phyloP scores from a whole-genome alignment of 768 basidiomycete species.

The Podaxis rugospora region DNA sequence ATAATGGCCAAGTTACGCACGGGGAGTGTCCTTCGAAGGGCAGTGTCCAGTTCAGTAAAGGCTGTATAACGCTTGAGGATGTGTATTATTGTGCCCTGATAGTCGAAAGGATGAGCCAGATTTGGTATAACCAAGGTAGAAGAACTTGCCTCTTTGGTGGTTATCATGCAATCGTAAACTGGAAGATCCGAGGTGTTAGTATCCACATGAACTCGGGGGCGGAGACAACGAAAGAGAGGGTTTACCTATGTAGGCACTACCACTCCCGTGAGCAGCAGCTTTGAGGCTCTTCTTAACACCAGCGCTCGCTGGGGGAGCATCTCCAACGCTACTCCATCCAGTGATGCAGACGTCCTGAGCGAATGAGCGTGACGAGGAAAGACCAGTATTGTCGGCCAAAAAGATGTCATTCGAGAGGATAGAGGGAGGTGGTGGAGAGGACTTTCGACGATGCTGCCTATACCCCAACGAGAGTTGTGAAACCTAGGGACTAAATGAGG shows the following conservation, averaged over 20 bases:
- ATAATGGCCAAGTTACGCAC: slow-evolving; percentile 28
- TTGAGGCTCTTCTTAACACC: slow-evolving; percentile 6
- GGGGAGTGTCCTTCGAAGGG: slow-evolving; percentile 47
- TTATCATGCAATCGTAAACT: slow-evolving; percentile 71
- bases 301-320: slow-evolving; percentile 15
- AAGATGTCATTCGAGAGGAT: slow-evolving; percentile 69
- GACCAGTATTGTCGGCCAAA: slow-evolving; percentile 55
- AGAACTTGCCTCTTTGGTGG: slow-evolving; percentile 47
- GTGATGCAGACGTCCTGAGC: slow-evolving; percentile 60
- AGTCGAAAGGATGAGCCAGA: slow-evolving; percentile 5
- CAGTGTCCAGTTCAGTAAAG: slow-evolving; percentile 49
- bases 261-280: slow-evolving; percentile 21
- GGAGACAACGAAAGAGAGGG: neutral
- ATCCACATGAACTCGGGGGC: neutral
- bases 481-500: neutral
- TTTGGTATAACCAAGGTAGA: neutral
- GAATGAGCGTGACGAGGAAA: slow-evolving; percentile 32
- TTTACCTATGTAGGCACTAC: slow-evolving; percentile 65
- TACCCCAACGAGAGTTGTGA: neutral
- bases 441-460: slow-evolving; percentile 24
- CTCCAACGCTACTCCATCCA: slow-evolving; percentile 72
- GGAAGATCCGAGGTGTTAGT: neutral
- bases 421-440: slow-evolving; percentile 28
- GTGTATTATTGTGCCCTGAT: slow-evolving; percentile 58
- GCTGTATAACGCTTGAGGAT: slow-evolving; percentile 64